Conservation (phyloP, 1,284 basidiomycete species). For the Cryptococcus sp. region DNA sequence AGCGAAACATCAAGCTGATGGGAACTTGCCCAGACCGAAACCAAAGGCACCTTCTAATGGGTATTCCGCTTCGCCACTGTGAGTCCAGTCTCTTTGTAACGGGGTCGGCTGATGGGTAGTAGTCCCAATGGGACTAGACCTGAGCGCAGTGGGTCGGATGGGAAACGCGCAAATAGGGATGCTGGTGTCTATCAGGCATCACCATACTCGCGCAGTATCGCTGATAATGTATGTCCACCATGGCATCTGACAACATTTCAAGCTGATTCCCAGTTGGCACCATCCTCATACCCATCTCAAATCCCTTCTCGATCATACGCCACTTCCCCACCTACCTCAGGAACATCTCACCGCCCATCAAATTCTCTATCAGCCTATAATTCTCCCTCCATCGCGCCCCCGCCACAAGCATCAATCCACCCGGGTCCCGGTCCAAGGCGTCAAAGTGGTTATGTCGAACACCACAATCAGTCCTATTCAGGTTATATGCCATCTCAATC, state of each 20-base stretch:
- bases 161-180: conserved; percentile 30
- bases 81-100: not conserved
- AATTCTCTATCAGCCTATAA: conserved; percentile 6
- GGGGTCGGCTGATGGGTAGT: conserved; percentile 5
- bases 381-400: conserved; percentile 53
- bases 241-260: conserved; percentile 30
- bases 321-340: conserved; percentile 11
- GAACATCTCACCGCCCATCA: conserved; percentile 9
- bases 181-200: conserved; percentile 36
- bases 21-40: conserved; percentile 4
- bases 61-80: conserved; percentile 1
- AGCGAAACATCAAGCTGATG: conserved; percentile 12
- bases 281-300: conserved; percentile 19
- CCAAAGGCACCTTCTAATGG: not conserved
- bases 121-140: conserved; percentile 4
- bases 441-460: conserved; percentile 73
- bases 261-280: conserved; percentile 41
- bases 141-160: conserved; percentile 2
- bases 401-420: conserved; percentile 67
- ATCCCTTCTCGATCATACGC: conserved; percentile 20
- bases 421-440: conserved; percentile 62
- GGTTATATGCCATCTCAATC: conserved; percentile 36
- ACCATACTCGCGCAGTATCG: conserved; percentile 39
- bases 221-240: conserved; percentile 37
- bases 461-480: conserved; percentile 65